Percentiles rank a stretch among this genome's conserved stretches.
phyloP scores from a whole-genome alignment of 2,329 filamentous ascomycete genomes.

The Fusarium continuum region DNA sequence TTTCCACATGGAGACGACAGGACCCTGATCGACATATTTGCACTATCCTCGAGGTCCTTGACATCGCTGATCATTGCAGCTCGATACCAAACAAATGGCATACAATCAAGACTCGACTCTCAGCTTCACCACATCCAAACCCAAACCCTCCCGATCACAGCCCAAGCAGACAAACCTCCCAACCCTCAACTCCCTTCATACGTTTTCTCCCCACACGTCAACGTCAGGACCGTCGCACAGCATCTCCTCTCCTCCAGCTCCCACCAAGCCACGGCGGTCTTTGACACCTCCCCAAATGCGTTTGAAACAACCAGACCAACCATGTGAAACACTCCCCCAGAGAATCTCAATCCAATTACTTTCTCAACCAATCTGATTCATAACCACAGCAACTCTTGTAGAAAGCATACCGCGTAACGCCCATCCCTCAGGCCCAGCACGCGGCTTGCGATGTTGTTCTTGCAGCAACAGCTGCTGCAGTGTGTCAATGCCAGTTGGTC shows the following conservation, averaged over 20 bases:
- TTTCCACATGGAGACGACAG: not conserved
- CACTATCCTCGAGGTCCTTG: not conserved
- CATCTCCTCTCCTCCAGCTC: not conserved
- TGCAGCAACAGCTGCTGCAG: conserved; percentile 6
- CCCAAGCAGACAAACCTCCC: not conserved
- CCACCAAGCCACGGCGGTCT: not conserved
- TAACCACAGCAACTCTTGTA: not conserved
- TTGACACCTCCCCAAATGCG: conserved; percentile 22
- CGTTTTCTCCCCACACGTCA: conserved; percentile 8
- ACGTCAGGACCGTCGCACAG: conserved; percentile 8
- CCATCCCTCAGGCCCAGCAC: not conserved
- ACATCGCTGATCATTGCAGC: not conserved
- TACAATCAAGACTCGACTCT: not conserved
- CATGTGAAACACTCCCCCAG: conserved; percentile 25
- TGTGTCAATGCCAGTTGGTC: conserved; percentile 9
- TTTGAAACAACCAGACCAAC: not conserved
- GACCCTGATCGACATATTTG: not conserved
- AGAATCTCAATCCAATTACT: conserved; percentile 4
- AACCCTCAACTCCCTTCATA: not conserved
- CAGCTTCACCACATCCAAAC: not conserved
- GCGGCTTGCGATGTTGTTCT: too few species aligned
- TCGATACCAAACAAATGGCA: not conserved
- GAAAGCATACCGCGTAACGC: not conserved
- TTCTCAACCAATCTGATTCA: too few species aligned
- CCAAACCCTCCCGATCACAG: not conserved